phyloP scores from a whole-genome alignment of 164 flowering plant species.

The Dillenia turbinata region DNA sequence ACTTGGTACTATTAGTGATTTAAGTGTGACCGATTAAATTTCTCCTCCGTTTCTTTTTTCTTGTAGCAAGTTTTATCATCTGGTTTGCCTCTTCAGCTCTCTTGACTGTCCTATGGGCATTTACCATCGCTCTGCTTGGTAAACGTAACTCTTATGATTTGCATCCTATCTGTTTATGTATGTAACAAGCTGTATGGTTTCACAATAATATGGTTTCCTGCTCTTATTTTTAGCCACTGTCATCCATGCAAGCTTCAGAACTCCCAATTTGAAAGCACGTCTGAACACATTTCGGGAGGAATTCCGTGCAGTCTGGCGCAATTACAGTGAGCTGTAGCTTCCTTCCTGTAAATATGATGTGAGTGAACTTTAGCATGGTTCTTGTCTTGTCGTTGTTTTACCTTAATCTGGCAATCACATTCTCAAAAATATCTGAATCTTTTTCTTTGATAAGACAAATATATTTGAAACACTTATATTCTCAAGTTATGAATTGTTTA shows the following conservation, averaged over 20 bases:
- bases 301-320: constrained; percentile 97
- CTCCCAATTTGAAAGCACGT: constrained; percentile 95
- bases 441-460: too few relatives aligned
- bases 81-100: constrained; percentile 91
- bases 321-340: constrained; percentile 83
- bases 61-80: constrained; percentile 64
- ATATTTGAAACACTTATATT: too few relatives aligned
- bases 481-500: too few relatives aligned
- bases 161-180: neutral
- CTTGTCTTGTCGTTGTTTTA: too few relatives aligned
- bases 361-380: constrained; percentile 13
- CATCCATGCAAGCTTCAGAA: constrained; percentile 94
- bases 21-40: constrained; percentile 2
- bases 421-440: too few relatives aligned
- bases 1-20: neutral
- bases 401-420: too few relatives aligned
- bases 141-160: constrained; percentile 4
- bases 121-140: constrained; percentile 82
- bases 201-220: neutral
- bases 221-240: constrained; percentile 52
- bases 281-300: constrained; percentile 35
- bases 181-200: neutral
- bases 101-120: constrained; percentile 72
- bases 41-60: neutral
- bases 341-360: constrained; percentile 9